Conservation (phyloP, 2,329 filamentous ascomycete genomes). For the Ambrosiella cleistominuta region DNA sequence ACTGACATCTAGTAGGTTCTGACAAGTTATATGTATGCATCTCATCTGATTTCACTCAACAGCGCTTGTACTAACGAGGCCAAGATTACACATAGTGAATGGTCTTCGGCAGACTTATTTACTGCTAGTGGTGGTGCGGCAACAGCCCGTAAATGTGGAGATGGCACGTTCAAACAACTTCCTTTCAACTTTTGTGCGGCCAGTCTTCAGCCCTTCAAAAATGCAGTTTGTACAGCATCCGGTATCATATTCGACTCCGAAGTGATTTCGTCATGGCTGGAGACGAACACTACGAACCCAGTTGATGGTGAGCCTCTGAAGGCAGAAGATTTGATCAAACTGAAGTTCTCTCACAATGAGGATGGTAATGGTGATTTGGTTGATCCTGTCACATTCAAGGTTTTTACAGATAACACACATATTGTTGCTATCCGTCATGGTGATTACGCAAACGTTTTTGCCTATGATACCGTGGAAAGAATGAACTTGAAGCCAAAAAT, state of each 20-base stretch:
- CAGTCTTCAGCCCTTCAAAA: slow-evolving; percentile 83
- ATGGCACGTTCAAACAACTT: slow-evolving; percentile 59
- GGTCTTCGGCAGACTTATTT: slow-evolving; percentile 80
- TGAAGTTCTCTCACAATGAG: slow-evolving; percentile 84
- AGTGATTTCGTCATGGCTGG: slow-evolving; percentile 84
- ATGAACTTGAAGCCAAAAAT: slow-evolving; percentile 95
- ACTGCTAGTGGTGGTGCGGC: slow-evolving; percentile 61
- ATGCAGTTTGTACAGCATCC: slow-evolving; percentile 75
- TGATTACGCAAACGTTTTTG: slow-evolving; percentile 84
- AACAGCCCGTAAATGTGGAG: slow-evolving; percentile 38
- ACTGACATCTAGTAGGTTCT: too few species aligned
- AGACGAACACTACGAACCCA: slow-evolving; percentile 84
- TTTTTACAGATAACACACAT: slow-evolving; percentile 95
- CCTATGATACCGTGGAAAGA: slow-evolving; percentile 85
- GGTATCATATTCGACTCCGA: slow-evolving; percentile 92
- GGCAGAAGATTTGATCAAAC: slow-evolving; percentile 68
- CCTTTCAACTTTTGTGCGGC: slow-evolving; percentile 98
- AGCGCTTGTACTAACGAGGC: slow-evolving; percentile 27
- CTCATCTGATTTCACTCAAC: background rate
- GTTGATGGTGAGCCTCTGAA: slow-evolving; percentile 66
- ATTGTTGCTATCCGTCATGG: slow-evolving; percentile 71
- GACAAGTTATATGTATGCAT: background rate
- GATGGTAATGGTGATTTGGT: slow-evolving; percentile 46
- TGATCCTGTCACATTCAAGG: slow-evolving; percentile 92
- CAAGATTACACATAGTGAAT: slow-evolving; percentile 89